phyloP scores from a whole-genome alignment of 495 filamentous ascomycete species.

The Parathielavia appendiculata region DNA sequence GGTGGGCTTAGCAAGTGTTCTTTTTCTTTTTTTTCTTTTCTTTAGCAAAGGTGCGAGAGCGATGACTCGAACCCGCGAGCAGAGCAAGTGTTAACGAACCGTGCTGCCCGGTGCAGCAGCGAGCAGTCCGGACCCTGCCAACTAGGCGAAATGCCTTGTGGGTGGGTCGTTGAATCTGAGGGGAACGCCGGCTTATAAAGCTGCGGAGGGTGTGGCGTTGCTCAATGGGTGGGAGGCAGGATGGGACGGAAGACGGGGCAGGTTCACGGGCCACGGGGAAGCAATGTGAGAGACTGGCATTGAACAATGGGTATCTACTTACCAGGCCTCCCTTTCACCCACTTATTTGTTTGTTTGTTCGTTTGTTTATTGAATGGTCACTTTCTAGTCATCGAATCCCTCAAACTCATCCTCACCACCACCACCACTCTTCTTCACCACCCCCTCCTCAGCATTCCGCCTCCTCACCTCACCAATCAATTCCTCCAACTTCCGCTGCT shows the following conservation, averaged over 20 bases:
- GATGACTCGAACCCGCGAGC: background rate
- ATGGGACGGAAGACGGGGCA: background rate
- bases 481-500: constrained; percentile 62
- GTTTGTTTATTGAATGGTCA: background rate
- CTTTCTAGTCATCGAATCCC: constrained; percentile 38
- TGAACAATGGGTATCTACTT: background rate
- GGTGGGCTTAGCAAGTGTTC: background rate
- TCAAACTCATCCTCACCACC: constrained; percentile 39
- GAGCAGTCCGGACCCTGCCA: background rate
- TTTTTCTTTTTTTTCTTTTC: no score
- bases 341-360: background rate
- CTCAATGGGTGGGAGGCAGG: background rate
- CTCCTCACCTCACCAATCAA: constrained; percentile 67
- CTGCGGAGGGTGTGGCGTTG: background rate
- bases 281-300: background rate
- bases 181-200: no score
- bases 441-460: constrained; percentile 44
- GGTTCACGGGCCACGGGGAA: background rate
- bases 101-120: background rate
- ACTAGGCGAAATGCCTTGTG: background rate
- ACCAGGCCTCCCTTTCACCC: background rate
- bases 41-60: background rate
- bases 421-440: constrained; percentile 30
- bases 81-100: background rate
- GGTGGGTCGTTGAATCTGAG: background rate